These are phyloP conservation scores for Bacterosira constricta DNA, from an alignment of 108 stramenopile genomes.

Conservation along the genomic window DNA sequence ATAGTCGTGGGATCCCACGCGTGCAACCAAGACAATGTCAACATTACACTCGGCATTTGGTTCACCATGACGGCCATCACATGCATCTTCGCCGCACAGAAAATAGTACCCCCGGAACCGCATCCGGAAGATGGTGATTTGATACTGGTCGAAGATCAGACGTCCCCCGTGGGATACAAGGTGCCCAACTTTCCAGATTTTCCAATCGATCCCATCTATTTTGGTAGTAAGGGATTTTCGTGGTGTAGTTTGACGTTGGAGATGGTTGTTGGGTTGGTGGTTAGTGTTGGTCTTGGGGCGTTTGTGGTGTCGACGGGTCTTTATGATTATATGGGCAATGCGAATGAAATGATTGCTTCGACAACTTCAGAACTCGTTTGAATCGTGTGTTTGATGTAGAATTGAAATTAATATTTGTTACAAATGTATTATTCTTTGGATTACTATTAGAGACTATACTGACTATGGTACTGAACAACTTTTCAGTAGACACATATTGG, in stretches of 20 bases:
- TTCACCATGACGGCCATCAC: conserved; percentile 55
- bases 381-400: too few relatives aligned
- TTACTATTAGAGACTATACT: too few relatives aligned
- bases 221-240: conserved; percentile 34
- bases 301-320: conserved; percentile 42
- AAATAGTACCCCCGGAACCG: conserved; percentile 27
- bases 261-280: conserved; percentile 35
- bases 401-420: too few relatives aligned
- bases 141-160: conserved; percentile 60
- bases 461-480: too few relatives aligned
- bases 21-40: conserved; percentile 63
- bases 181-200: conserved; percentile 75
- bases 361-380: too few relatives aligned
- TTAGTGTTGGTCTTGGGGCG: conserved; percentile 38
- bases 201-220: conserved; percentile 51
- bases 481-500: too few relatives aligned
- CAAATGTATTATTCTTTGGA: too few relatives aligned
- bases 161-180: conserved; percentile 58
- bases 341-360: conserved; percentile 3
- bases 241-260: conserved; percentile 27
- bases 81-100: conserved; percentile 49
- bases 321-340: conserved; percentile 27
- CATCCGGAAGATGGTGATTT: conserved; percentile 59
- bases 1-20: conserved; percentile 56
- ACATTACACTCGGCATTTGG: conserved; percentile 64